Base-by-base conservation (phyloP, 306 rosid genomes). In the Sicyos edulis region DNA sequence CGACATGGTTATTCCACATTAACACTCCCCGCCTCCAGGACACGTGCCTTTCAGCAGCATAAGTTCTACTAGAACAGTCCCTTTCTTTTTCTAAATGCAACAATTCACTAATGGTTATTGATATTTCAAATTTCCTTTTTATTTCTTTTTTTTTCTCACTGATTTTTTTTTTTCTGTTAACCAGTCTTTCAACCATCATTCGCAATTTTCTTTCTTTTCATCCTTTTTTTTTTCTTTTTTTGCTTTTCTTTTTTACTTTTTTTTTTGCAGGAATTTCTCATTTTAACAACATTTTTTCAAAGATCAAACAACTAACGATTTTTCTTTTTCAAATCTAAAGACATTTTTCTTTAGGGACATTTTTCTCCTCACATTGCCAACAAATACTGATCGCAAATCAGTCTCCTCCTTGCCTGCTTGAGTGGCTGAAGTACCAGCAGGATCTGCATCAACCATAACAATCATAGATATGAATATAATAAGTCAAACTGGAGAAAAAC, bases 351-450 rank as follows among this genome's bases (percentile, higher is more conserved):
- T 13, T 34, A 51, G 68, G 19, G 54, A 42, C 52, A 75, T 21
- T 76, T 21, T 5, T 44, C 72, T 74, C 72, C 96, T 83, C 86
- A 92, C 98, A 90, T 90, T 92, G 86, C 98, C 98, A 58, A 92
- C 96, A 74, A 87, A 92, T 55, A 88, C 93, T 22, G 98, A 92
- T 42, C 98, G 90, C 44, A 82, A 13, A 74, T 92, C 98, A 64
- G 84, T 53, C 85, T 92, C 98, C 86, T 92, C 98, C 83, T 63
- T 88, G 92, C 53, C 82, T 76, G 88, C 96, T 76, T 82, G 93
- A 74, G 88, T 80, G 75, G 91, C 90, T 59, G 85, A 85, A 7
- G 88, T 83, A 77, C 65, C 78, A 17, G 88, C 92, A 77, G 98
- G 96, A 79, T 90, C 98, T 88, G 79, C 64, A 62, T 5, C 63